Conservation (phyloP, 768 basidiomycete genomes). For the Exidia glandulosa region DNA sequence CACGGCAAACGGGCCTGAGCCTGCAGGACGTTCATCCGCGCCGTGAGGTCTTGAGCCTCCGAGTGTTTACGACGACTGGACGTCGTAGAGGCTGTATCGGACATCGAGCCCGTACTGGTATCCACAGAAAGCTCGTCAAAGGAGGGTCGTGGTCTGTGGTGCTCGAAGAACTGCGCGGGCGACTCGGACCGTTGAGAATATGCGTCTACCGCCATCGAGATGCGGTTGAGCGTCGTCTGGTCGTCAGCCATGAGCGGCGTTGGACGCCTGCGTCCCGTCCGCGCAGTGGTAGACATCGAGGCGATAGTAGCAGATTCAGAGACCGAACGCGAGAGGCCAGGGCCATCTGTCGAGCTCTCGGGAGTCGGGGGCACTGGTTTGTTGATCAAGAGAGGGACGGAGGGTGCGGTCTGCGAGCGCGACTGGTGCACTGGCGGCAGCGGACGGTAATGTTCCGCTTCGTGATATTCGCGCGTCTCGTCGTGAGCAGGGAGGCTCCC, state of each 20-base stretch:
- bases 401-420: background rate
- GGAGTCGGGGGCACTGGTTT: slow-evolving; percentile 28
- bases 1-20: slow-evolving; percentile 30
- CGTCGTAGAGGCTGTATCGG: background rate
- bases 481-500: background rate
- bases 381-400: slow-evolving; percentile 17
- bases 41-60: background rate
- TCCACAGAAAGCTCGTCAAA: background rate
- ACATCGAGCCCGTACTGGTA: background rate
- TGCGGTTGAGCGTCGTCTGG: slow-evolving; percentile 5
- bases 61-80: slow-evolving; percentile 3
- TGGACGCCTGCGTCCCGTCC: slow-evolving; percentile 5
- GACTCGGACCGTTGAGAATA: slow-evolving; percentile 1
- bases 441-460: slow-evolving; percentile 19
- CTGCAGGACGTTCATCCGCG: background rate
- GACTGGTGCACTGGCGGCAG: background rate
- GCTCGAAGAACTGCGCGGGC: background rate
- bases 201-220: slow-evolving; percentile 5
- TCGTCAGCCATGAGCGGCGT: slow-evolving; percentile 5
- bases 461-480: slow-evolving; percentile 7
- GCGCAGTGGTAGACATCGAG: slow-evolving; percentile 2
- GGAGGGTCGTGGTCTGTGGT: background rate
- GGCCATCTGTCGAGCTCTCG: background rate
- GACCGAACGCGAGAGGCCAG: background rate
- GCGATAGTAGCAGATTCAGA: background rate